Evolutionary conservation across 257 asterid species (phyloP).

Genomic region (Petrea volubilis): DNA sequence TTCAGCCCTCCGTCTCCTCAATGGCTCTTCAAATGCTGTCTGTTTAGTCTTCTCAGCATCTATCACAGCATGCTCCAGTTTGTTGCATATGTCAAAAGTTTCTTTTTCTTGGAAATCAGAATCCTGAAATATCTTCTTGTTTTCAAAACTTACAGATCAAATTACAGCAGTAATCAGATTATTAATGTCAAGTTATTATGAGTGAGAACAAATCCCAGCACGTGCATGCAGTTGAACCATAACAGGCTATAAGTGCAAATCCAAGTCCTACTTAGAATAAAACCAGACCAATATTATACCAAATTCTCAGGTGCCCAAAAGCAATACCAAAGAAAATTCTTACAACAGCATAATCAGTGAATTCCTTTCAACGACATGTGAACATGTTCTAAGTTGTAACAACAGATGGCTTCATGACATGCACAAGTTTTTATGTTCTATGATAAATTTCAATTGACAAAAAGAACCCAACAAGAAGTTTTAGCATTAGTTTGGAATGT

Average conservation of each 20-base stretch:
- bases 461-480: background rate
- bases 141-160: conserved; percentile 19
- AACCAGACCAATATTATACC: too few species aligned
- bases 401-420: too few species aligned
- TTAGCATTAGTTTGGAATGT: too few species aligned
- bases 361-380: too few species aligned
- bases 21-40: conserved; percentile 45
- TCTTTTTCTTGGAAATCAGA: conserved; percentile 28
- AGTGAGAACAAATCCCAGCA: background rate
- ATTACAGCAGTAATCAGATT: conserved; percentile 5
- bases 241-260: background rate
- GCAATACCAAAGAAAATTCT: too few species aligned
- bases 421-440: background rate
- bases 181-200: conserved; percentile 13
- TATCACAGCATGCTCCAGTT: conserved; percentile 46
- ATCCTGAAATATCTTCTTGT: conserved; percentile 47
- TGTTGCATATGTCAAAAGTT: conserved; percentile 31
- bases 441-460: background rate
- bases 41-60: conserved; percentile 48
- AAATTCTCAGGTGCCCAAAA: too few species aligned
- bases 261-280: background rate
- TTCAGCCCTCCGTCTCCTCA: conserved; percentile 58
- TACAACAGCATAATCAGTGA: too few species aligned
- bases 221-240: background rate
- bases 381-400: too few species aligned